Conservation (phyloP, 306 rosid species). For the Styphnolobium japonicum region DNA sequence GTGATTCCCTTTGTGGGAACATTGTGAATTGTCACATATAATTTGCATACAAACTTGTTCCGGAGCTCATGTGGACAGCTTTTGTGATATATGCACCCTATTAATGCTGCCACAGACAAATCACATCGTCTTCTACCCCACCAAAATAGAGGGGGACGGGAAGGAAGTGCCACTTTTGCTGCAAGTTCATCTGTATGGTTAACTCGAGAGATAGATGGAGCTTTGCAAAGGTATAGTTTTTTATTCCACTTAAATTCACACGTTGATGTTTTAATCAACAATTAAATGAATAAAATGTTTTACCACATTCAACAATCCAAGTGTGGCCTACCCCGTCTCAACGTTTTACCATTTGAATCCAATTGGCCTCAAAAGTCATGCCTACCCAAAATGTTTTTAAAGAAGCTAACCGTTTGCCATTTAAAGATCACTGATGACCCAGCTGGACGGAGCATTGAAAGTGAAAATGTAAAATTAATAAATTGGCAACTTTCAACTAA, state of each 20-base stretch:
- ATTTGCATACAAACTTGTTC: background rate
- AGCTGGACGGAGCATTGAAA: background rate
- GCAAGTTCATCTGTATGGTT: background rate
- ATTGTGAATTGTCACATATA: background rate
- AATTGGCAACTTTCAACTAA: too few species aligned
- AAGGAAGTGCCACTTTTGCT: background rate
- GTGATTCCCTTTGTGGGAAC: background rate
- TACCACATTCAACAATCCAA: background rate
- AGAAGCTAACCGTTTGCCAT: background rate
- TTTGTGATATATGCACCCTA: background rate
- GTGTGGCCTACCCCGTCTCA: too few species aligned
- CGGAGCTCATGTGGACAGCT: background rate
- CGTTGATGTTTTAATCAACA: background rate
- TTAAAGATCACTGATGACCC: background rate
- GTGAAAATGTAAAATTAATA: background rate
- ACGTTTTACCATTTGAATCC: background rate
- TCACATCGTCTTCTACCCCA: background rate
- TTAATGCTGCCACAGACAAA: background rate
- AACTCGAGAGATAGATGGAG: background rate
- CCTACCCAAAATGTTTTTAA: background rate
- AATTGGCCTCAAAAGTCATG: background rate
- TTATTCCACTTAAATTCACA: background rate
- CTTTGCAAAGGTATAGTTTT: background rate
- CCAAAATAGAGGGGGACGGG: background rate
- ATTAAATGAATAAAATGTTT: background rate